Evolutionary conservation across 148 eudicot genomes (phyloP), one percentile per base, ranked within the genome.

Genomic region (Nyssa sinensis): DNA sequence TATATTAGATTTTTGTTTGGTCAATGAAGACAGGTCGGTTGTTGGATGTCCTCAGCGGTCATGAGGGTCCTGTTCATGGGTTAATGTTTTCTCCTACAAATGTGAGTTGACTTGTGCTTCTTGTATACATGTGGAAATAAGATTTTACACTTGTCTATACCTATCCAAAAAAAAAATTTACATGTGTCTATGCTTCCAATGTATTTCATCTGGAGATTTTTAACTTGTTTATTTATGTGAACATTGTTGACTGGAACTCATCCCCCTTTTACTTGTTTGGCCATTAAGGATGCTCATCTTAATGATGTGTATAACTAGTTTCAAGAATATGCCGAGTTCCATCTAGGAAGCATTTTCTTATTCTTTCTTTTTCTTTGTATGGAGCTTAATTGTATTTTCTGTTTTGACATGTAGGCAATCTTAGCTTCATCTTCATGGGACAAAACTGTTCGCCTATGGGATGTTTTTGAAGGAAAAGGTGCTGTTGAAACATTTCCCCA

Each of bases 401-500:
- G 65, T 59, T 69, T 41, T 80, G 23, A 28, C 19, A 34, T 79
- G 75, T 74, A 95, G 99, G 88, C 96, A 37, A 85, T 88, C 61
- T 80, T 95, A 79, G 94, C 99, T 69, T 95, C 99, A 66, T 95
- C 99, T 65, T 95, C 99, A 25, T 95, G 97, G 97, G 97, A 92
- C 85, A 95, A 83, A 85, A 88, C 96, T 69, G 92, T 92, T 75
- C 91, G 94, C 65, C 70, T 95, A 79, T 92, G 99, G 99, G 97
- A 95, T 80, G 87, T 95, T 76, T 95, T 92, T 86, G 90, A 90
- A 78, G 99, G 97, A 72, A 95, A 88, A 74, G 99, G 96, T 28
- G 87, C 94, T 10, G 94, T 92, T 69, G 99, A 95, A 85, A 89
- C 89, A 79, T 95, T 95, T 85, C 86, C 80, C 33, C 99, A 95